Base-by-base conservation (phyloP, 2,329 filamentous ascomycete species). In the Nemania abortiva region DNA sequence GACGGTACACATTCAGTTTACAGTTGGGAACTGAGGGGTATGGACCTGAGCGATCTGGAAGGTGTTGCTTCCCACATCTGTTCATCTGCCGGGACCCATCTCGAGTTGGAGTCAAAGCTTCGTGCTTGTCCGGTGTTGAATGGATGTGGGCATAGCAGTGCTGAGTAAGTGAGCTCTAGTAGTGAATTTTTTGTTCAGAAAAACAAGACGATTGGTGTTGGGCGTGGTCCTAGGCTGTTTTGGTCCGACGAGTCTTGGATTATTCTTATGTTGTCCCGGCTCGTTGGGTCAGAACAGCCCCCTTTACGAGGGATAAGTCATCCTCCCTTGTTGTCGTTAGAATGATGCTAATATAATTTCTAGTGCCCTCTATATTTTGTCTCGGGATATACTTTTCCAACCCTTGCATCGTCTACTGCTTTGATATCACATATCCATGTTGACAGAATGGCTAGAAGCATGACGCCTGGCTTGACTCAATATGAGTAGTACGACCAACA, bases 61-160 rank as follows among this genome's bases (percentile, higher is more conserved):
- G 72, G 73, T 64, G 69, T 72, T 65, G 59, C 56, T 67, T 37
- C 59, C 67, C 60, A 67, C 68, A 65, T 65, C 54, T 73, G 74
- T 77, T 78, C 79, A 78, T 62, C 27, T n/a, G 76, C 81, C 82
- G 86, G 93, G 93, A 94, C 92, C 92, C 94, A 93, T 94, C 92
- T 89, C 80, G 91, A 88, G 92, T 94, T 94, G 92, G 92, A 85
- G 91, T 97, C 93, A 97, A 94, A 94, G 93, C 85, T 90, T 94
- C 85, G 93, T 86, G 88, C 93, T 95, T 95, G 92, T 95, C 93
- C 84, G 87, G 84, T 74, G 77, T 78, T 79, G 66, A 73, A 72
- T 72, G 66, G 76, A 75, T 77, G 77, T 76, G 55, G 66, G 68
- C 56, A 31, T 13, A 63, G 64, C 63, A 57, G 62, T 29, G 49